Evolutionary conservation across 2,329 filamentous ascomycete genomes (phyloP), one percentile per base, ranked within the genome.

Genomic region (Venturia aucupariae): DNA sequence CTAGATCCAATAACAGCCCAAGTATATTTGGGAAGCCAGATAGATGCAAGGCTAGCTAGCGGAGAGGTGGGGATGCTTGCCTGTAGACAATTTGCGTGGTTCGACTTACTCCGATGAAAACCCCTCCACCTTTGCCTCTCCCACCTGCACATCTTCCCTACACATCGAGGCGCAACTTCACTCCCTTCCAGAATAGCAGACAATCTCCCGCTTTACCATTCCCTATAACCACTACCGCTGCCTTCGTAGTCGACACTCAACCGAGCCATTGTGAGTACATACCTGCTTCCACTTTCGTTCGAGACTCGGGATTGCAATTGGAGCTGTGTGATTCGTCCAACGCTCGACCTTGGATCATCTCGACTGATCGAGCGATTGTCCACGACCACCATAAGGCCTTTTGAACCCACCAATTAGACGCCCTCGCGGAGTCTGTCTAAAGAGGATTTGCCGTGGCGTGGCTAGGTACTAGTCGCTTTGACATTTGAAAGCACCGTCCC

Each of bases 241-340:
- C 11, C 51, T 13, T n/a, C 27, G 30, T 35, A 27, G 27, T 35
- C 30, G 51, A 22, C 1, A n/a, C 30, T 8, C 30, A 55, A 57
- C 13, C 17, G 15, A 38, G 27, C 27, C 10, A 22, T 3, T 35
- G 51, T 57, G 35, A 60, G 59, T 60, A 17, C 38, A 35, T 44
- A 17, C 38, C 59, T 44, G 59, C 59, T 15, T 32, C 38, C 59
- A 32, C 35, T 38, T 38, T 13, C 35, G 17, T 8, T 41, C 35
- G 32, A 41, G 38, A 22, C 35, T 44, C 22, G 10, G 41, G 1
- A 32, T 44, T 41, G 35, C 59, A 44, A 60, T 60, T 44, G 51
- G 51, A 57, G 30, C 51, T n/a, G 30, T 35, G 59, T 60, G 59
- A 60, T 60, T 60, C 57, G 57, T 41, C 57, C 32, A 60, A 60